Evolutionary conservation across 768 basidiomycete species (phyloP), one percentile per base, ranked within the genome.

Genomic region (Tricholoma terreum): DNA sequence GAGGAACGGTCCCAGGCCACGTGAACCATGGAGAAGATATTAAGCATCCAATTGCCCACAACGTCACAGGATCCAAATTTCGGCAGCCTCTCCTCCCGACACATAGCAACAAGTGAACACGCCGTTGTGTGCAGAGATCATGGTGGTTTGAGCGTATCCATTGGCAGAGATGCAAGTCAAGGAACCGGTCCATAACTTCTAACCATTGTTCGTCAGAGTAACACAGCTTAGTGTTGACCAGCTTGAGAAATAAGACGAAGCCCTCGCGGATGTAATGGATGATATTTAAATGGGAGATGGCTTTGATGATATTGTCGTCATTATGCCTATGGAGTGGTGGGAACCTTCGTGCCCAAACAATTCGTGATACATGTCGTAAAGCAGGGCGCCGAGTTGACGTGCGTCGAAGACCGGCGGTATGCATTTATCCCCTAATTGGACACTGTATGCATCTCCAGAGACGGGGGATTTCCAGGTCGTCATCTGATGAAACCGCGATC

Each of bases 361-460:
- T n/a, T 63, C 48, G n/a, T 69, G 67, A 56, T 79, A 80, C 2
- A 79, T 62, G 27, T 72, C 69, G 57, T 70, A 77, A 1, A 80
- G 66, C 8, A 76, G 63, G 0, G 65, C 68, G 2, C 69, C 75
- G 5, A 80, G 63, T 38, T 75, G 70, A 1, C 50, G 17, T 0
- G 60, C 43, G 33, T 71, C 66, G 34, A 64, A 70, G 4, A 59
- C 40, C 0, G 64, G 58, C 8, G 52, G 55, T 7, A 55, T 54
- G 8, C 62, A 17, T 35, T 52, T 33, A 11, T 50, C 22, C 15
- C 42, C 50, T 1, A 30, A 19, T n/a, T 22, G 31, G 15, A 57
- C 54, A 27, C 43, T 40, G 17, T 54, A 53, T 34, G 64, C 36
- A 35, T 73, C 71, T 4, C 68, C 69, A 4, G 67, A 63, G 0